These are phyloP conservation scores for Leccinum fallax DNA, from an alignment of 1,284 basidiomycete genomes.

Conservation along the genomic window DNA sequence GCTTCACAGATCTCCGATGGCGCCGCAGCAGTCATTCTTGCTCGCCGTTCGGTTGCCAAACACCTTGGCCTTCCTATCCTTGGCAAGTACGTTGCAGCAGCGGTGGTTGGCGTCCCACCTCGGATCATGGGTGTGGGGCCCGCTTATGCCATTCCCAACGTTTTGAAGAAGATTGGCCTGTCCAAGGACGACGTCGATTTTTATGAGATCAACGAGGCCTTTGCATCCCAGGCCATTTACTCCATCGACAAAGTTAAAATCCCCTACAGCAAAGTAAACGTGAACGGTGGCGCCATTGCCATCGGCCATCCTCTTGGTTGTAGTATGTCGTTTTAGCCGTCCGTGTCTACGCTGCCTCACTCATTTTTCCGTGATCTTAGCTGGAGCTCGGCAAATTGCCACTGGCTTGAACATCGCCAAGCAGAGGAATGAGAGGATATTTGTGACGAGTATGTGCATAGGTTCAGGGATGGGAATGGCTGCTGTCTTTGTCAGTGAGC, in stretches of 20 bases:
- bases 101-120: constrained; percentile 84
- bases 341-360: constrained; percentile 5
- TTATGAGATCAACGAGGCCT: constrained; percentile 95
- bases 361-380: constrained; percentile 38
- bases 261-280: constrained; percentile 81
- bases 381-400: constrained; percentile 87
- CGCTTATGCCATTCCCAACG: constrained; percentile 86
- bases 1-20: constrained; percentile 98
- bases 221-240: constrained; percentile 87
- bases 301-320: constrained; percentile 84
- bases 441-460: constrained; percentile 95
- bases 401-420: constrained; percentile 85
- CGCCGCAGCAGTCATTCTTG: constrained; percentile 91
- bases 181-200: constrained; percentile 83
- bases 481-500: constrained; percentile 83
- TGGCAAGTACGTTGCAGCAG: constrained; percentile 87
- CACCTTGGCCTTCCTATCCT: constrained; percentile 89
- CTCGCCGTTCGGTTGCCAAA: constrained; percentile 85
- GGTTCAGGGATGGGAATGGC: constrained; percentile 91
- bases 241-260: constrained; percentile 77
- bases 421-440: constrained; percentile 73
- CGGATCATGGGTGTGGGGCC: constrained; percentile 92
- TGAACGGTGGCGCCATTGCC: constrained; percentile 89
- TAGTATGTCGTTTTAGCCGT: constrained; percentile 52
- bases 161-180: constrained; percentile 75